A percentile compares a stretch with the other conserved stretches of the same genome.
Evolutionary conservation across 306 rosid genomes (phyloP).

Genomic region (Dicorynia guianensis): DNA sequence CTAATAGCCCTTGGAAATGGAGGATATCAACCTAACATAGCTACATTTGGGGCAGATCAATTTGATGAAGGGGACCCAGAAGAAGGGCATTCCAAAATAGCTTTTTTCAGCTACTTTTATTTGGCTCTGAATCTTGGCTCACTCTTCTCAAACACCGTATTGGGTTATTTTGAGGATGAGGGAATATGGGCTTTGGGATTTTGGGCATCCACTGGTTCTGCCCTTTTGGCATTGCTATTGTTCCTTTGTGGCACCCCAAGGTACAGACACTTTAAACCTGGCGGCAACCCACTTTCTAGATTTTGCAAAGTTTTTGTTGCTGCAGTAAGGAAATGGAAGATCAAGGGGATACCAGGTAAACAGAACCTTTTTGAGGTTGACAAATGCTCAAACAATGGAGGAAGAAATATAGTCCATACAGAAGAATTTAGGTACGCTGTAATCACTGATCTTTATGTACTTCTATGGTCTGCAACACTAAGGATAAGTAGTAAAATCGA

Average conservation of each 20-base stretch:
- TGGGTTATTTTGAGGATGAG: conserved; percentile 78
- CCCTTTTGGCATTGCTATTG: too few relatives aligned
- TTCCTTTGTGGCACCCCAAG: too few relatives aligned
- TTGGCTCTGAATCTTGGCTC: conserved; percentile 82
- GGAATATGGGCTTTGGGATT: conserved; percentile 80
- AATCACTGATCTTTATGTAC: too few relatives aligned
- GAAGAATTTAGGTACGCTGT: conserved; percentile 69
- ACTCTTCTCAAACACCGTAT: conserved; percentile 78
- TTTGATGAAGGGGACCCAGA: conserved; percentile 74
- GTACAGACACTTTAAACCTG: too few relatives aligned
- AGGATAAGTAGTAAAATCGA: too few relatives aligned
- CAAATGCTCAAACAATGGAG: conserved; percentile 42
- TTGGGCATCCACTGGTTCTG: conserved; percentile 95
- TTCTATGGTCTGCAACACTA: too few relatives aligned
- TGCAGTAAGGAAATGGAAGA: conserved; percentile 71
- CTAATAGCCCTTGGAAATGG: conserved; percentile 82
- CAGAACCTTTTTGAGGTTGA: conserved; percentile 54
- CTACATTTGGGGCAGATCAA: conserved; percentile 90
- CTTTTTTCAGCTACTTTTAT: conserved; percentile 88
- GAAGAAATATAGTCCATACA: conserved; percentile 72
- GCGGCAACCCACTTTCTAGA: too few relatives aligned
- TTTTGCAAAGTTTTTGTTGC: conserved; percentile 68
- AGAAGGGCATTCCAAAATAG: conserved; percentile 68
- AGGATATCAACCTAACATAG: conserved; percentile 84
- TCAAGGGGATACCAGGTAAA: conserved; percentile 39